Base-by-base conservation (phyloP, 129 eudicot species). In the Lactuca saligna region DNA sequence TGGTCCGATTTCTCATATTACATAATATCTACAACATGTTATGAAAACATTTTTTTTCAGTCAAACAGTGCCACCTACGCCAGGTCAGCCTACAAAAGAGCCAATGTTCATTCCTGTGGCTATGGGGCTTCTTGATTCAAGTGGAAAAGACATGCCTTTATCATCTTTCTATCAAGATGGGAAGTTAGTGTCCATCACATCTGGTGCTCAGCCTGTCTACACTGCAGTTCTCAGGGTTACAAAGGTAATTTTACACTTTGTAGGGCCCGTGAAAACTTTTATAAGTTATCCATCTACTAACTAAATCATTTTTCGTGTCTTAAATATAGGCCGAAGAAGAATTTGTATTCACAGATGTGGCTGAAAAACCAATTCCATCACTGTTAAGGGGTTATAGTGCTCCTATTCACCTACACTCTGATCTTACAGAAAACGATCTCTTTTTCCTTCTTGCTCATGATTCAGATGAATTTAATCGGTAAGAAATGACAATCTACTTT, bases 91-190 rank as follows among this genome's bases (percentile, higher is more conserved):
- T 1, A 72, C 69, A 14, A 93, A 93, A 75, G 97, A 93, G 59
- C 90, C 97, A 20, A 93, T 93, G 99, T 93, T 93, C 35, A 93
- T 93, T 82, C 98, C 98, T 13, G 90, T 93, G 33, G 79, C 96
- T 8, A 53, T 82, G 17, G 99, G 99, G 61, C 89, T 93, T 44
- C 88, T 93, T 13, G 99, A 86, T 75, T 83, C 99, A 12, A 79
- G 78, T 32, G 99, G 99, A 20, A 85, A 83, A 51, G 99, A 93
- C 82, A 87, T 93, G 79, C 90, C 97, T 8, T 78, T 93, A 8
- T 75, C 97, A 34, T 83, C 93, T 11, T 66, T 85, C 41, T 59
- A 81, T 71, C 87, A 81, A 80, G 87, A 87, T 13, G 99, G 97
- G 13, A 87, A 79, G 75, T 75, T 85, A 78, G 87, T 81, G 82